Evolutionary conservation across 2,329 filamentous ascomycete genomes (phyloP), one percentile per base, ranked within the genome.

Genomic region (Trichophyton benhamiae): DNA sequence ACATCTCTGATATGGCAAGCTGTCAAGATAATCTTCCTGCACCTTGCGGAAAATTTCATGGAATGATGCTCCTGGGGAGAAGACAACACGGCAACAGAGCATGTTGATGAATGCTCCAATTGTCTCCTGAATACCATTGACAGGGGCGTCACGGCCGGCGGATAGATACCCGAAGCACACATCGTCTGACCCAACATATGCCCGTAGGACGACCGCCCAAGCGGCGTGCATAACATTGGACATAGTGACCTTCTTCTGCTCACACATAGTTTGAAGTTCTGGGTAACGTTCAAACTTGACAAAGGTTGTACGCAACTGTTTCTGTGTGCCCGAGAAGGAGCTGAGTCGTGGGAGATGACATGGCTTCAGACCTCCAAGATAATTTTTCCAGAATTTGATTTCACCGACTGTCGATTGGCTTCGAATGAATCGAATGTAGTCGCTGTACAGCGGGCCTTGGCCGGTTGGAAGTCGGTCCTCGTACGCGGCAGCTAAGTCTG

Each of bases 41-140:
- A 62, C 60, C 22, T 61, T 64, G 8, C 20, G 42, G 48, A 66
- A 58, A 41, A 64, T 52, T 44, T 63, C 58, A 46, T 58, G 9
- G 30, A 64, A 42, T 3, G 62, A 52, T 36, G 36, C 57, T 33
- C 46, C 36, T 3, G 44, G 52, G 30, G 52, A 57, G 42, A 67
- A 63, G 53, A 58, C 53, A 20, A 67, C 58, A 22, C 64, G 65
- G 55, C 65, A 71, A 9, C 65, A 67, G 7, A 72, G 66, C 64
- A 77, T 77, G 61, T 75, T 77, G 62, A 78, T 75, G 61, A 77
- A 75, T 3, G 76, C 70, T 0, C 77, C 76, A 46, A 77, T 71
- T 2, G 72, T 71, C 17, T 71, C 68, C 46, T 76, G 67, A n/a
- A 78, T 71, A 3, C 69, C 70, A 6, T 71, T 62, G 6, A 78